Evolutionary conservation across 805 yeast genomes (phyloP).

Genomic region (Lachancea sp.): DNA sequence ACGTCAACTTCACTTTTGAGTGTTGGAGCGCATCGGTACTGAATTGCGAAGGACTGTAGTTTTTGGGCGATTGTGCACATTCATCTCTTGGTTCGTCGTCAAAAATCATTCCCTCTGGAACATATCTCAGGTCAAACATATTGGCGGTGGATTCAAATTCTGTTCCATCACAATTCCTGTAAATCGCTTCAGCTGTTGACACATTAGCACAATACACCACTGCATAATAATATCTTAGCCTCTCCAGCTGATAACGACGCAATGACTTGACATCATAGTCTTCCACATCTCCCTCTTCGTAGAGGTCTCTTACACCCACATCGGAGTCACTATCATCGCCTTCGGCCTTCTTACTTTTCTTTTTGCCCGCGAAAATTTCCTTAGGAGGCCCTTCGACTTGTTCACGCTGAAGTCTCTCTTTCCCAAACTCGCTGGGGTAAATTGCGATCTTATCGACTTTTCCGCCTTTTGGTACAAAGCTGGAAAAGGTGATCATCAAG

Average conservation of each 20-base stretch:
- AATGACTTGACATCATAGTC: slow-evolving; percentile 81
- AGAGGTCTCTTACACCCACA: slow-evolving; percentile 60
- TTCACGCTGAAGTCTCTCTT: slow-evolving; percentile 83
- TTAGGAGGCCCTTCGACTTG: slow-evolving; percentile 89
- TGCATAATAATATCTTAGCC: slow-evolving; percentile 90
- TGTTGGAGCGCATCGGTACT: slow-evolving; percentile 95
- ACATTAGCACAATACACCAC: slow-evolving; percentile 76
- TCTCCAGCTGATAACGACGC: slow-evolving; percentile 85
- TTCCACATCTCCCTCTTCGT: slow-evolving; percentile 76
- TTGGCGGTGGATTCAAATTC: slow-evolving; percentile 96
- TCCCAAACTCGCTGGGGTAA: slow-evolving; percentile 89
- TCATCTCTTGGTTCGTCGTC: slow-evolving; percentile 69
- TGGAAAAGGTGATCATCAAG: slow-evolving; percentile 77
- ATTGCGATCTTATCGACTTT: slow-evolving; percentile 60
- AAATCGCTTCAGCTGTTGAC: slow-evolving; percentile 64
- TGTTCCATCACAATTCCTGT: slow-evolving; percentile 85
- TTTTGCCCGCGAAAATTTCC: slow-evolving; percentile 59
- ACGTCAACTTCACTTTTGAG: slow-evolving; percentile 90
- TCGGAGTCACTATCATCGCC: slow-evolving; percentile 46
- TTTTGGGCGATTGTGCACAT: slow-evolving; percentile 65
- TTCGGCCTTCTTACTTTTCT: slow-evolving; percentile 32
- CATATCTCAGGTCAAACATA: slow-evolving; percentile 82
- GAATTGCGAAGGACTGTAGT: slow-evolving; percentile 72
- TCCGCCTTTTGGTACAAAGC: slow-evolving; percentile 78
- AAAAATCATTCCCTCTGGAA: slow-evolving; percentile 90